Conservation (phyloP, 805 yeast genomes). For the Isabelozyma pseudorhagii region DNA sequence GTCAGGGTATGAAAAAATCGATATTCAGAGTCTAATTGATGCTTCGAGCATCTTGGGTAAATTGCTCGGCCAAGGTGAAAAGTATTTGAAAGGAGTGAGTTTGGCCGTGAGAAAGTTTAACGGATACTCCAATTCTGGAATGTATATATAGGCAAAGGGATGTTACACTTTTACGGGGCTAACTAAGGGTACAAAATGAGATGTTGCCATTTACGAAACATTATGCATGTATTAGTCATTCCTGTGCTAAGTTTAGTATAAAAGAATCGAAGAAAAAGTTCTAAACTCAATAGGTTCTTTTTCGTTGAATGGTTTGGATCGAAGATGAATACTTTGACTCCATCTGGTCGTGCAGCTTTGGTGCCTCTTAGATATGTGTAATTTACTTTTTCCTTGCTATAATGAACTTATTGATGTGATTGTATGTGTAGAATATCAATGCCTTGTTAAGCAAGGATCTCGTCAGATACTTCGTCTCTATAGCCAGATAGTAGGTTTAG, state of each 20-base stretch:
- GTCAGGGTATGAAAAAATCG: conserved; percentile 55
- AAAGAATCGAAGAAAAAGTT: background rate
- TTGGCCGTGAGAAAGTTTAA: conserved; percentile 18
- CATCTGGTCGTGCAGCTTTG: too few relatives aligned
- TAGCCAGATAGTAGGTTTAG: conserved; percentile 1
- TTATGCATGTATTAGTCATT: background rate
- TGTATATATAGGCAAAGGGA: conserved; percentile 18
- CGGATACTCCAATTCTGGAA: conserved; percentile 23
- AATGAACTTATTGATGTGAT: background rate
- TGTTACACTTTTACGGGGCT: background rate
- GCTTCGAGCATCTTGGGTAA: conserved; percentile 14
- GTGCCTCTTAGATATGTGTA: too few relatives aligned
- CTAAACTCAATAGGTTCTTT: too few relatives aligned
- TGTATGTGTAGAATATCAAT: too few relatives aligned
- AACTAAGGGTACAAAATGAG: too few relatives aligned
- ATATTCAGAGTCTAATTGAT: conserved; percentile 40
- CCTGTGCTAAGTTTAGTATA: background rate
- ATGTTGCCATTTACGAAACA: background rate
- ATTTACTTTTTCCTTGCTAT: too few relatives aligned
- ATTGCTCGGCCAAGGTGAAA: conserved; percentile 5
- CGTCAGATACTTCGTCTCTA: conserved; percentile 1
- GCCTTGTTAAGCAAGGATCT: background rate
- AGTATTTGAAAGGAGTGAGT: conserved; percentile 13
- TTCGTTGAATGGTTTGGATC: too few relatives aligned
- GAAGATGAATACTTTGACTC: too few relatives aligned